Conservation (phyloP, 306 rosid species). For the Malus sieversii region DNA sequence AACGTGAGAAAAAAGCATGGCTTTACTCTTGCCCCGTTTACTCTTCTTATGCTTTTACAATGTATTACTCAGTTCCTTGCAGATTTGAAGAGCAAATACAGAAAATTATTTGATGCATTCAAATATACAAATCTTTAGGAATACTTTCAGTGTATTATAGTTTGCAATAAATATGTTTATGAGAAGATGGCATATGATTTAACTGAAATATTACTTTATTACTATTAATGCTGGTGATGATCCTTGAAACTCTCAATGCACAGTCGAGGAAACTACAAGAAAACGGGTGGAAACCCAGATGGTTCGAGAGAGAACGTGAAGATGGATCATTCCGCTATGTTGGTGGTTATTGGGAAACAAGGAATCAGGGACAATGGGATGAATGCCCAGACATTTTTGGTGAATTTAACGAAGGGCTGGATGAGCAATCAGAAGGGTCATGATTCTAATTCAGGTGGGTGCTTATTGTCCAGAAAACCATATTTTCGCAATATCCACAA, state of each 20-base stretch:
- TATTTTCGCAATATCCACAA: not conserved
- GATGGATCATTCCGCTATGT: slow-evolving; percentile 56
- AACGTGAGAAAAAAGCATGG: not conserved
- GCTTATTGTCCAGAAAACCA: not conserved
- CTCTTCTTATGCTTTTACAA: not conserved
- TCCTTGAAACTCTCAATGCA: not conserved
- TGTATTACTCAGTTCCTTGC: not conserved
- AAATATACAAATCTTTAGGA: not conserved
- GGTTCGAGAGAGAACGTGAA: slow-evolving; percentile 69
- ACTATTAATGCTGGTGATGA: not conserved
- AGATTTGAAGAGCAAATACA: not conserved
- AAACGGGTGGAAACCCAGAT: slow-evolving; percentile 88
- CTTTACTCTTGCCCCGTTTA: not conserved
- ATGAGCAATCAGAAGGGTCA: slow-evolving; percentile 34
- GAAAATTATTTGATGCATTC: not conserved
- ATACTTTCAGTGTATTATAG: not conserved
- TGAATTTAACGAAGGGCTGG: slow-evolving; percentile 43
- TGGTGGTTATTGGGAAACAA: slow-evolving; percentile 95
- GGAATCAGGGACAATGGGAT: slow-evolving; percentile 60
- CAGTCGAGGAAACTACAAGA: slow-evolving; percentile 96
- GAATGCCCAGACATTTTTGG: slow-evolving; percentile 83
- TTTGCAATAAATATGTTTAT: not conserved
- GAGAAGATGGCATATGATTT: not conserved
- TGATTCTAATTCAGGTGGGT: slow-evolving; percentile 48
- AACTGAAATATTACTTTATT: not conserved